Evolutionary conservation across 164 flowering plant genomes (phyloP).

Genomic region (Nelumbo lutea): DNA sequence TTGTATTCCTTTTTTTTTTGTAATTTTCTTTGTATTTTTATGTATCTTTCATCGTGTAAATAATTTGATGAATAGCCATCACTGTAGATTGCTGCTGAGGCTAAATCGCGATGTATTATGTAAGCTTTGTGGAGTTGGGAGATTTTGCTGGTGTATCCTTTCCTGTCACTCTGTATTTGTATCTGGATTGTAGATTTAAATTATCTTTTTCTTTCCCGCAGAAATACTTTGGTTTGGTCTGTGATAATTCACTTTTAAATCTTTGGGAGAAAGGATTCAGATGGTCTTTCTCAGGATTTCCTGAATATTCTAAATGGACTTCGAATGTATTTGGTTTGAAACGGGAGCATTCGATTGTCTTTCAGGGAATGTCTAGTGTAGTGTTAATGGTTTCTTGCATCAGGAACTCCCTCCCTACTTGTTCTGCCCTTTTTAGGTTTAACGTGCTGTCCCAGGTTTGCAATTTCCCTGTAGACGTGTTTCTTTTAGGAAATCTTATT

Average conservation of each 20-base stretch:
- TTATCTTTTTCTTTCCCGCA: neutral
- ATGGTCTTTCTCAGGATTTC: neutral
- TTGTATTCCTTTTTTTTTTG: slow-evolving; percentile 4
- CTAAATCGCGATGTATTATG: slow-evolving; percentile 9
- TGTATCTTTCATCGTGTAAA: slow-evolving; percentile 14
- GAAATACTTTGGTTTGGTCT: neutral
- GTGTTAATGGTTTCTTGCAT: neutral
- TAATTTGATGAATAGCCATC: slow-evolving; percentile 14
- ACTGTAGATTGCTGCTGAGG: slow-evolving; percentile 19
- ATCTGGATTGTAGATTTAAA: neutral
- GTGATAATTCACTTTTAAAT: neutral
- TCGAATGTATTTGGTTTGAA: neutral
- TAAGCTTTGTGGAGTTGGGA: slow-evolving; percentile 6
- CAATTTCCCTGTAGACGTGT: neutral
- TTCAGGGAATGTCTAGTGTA: neutral
- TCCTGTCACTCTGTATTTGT: slow-evolving; percentile 3
- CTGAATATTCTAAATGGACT: neutral
- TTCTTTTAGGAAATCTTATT: neutral
- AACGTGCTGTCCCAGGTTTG: slow-evolving; percentile 3
- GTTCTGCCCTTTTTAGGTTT: neutral
- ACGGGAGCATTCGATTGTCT: neutral
- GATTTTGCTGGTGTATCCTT: slow-evolving; percentile 8
- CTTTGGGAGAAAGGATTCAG: neutral
- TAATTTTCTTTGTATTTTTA: slow-evolving; percentile 10
- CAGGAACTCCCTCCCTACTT: neutral